Evolutionary conservation across 306 rosid species (phyloP).

Genomic region (Myrica gale): DNA sequence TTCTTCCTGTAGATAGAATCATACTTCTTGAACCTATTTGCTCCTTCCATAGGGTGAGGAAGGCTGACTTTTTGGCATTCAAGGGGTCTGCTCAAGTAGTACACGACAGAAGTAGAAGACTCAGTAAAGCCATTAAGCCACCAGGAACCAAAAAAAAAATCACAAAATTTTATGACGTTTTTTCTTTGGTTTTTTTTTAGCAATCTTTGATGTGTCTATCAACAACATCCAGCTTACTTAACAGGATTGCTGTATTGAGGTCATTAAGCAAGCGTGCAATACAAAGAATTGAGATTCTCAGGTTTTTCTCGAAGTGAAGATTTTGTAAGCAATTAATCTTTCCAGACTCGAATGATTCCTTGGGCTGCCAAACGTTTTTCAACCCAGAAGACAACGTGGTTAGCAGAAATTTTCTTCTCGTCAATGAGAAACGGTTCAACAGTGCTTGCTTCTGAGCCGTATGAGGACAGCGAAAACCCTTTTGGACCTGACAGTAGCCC

Average conservation of each 20-base stretch:
- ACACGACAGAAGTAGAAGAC: not conserved
- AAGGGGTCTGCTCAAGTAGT: not conserved
- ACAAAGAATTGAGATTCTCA: too few species aligned
- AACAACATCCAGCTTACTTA: not conserved
- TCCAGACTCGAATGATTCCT: too few species aligned
- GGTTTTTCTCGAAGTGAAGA: too few species aligned
- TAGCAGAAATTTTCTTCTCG: constrained; percentile 82
- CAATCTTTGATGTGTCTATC: not conserved
- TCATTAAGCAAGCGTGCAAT: not conserved
- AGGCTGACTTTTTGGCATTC: not conserved
- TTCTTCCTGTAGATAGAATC: too few species aligned
- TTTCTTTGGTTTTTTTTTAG: too few species aligned
- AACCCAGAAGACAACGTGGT: constrained; percentile 78
- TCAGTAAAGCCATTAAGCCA: not conserved
- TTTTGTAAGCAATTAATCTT: constrained; percentile 39
- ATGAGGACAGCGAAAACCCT: constrained; percentile 82
- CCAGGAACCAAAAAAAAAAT: not conserved
- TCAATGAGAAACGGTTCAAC: constrained; percentile 90
- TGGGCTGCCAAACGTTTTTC: too few species aligned
- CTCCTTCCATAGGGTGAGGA: not conserved
- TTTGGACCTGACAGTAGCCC: constrained; percentile 66
- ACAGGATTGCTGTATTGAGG: not conserved
- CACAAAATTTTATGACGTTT: not conserved
- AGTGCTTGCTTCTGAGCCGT: constrained; percentile 67
- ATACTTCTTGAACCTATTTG: not conserved